Evolutionary conservation across 2,329 filamentous ascomycete genomes (phyloP).

Genomic region (Penicillium verrucosum): DNA sequence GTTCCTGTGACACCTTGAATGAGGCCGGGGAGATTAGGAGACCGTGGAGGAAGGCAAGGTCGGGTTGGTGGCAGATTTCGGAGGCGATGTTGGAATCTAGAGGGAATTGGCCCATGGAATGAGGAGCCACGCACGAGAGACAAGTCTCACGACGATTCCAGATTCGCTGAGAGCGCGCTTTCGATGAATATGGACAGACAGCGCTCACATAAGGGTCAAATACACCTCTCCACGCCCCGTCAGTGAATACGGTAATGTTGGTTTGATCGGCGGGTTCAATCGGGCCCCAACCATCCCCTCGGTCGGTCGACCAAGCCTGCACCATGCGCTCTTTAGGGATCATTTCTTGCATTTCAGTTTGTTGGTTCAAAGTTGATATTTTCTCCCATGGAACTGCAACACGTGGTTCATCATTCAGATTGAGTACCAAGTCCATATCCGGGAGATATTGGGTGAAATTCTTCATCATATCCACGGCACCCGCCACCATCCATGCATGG

Average conservation of each 20-base stretch:
- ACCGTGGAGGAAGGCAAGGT: constrained; percentile 69
- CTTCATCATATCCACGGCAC: constrained; percentile 52
- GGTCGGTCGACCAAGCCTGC: constrained; percentile 37
- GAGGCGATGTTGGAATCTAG: constrained; percentile 63
- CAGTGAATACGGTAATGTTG: constrained; percentile 38
- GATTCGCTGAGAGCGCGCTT: constrained; percentile 55
- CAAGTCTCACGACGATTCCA: constrained; percentile 67
- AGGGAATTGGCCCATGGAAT: constrained; percentile 66
- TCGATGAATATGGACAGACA: constrained; percentile 62
- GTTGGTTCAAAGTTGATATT: constrained; percentile 36
- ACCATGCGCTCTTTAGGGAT: constrained; percentile 22
- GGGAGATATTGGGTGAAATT: constrained; percentile 55
- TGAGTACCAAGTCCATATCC: constrained; percentile 63
- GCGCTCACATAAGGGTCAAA: constrained; percentile 45
- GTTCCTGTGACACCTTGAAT: constrained; percentile 59
- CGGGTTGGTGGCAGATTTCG: constrained; percentile 73
- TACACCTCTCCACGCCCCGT: constrained; percentile 40
- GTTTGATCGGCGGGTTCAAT: constrained; percentile 36
- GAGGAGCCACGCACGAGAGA: constrained; percentile 58
- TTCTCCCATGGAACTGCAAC: constrained; percentile 53
- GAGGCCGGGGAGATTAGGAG: constrained; percentile 66
- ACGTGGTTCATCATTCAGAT: constrained; percentile 59
- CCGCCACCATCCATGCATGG: constrained; percentile 59
- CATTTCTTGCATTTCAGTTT: constrained; percentile 21
- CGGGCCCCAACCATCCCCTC: constrained; percentile 38